Conservation (phyloP, 2,329 filamentous ascomycete genomes). For the Trichoderma guizhouense region DNA sequence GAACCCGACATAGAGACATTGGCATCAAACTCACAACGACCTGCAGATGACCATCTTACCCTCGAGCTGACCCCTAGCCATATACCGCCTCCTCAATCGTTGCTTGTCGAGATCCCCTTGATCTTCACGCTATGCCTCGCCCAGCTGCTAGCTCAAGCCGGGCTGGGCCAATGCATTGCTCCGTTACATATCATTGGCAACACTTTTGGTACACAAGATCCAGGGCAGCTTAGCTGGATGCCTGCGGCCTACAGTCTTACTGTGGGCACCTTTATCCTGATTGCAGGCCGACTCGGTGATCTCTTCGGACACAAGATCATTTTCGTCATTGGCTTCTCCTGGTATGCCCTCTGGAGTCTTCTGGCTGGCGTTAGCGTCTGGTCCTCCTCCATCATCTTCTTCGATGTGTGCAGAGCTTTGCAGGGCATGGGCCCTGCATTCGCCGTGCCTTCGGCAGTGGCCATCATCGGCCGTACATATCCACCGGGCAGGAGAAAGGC, state of each 20-base stretch:
- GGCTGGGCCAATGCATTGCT: conserved; percentile 22
- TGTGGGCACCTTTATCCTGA: conserved; percentile 51
- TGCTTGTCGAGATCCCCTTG: conserved; percentile 5
- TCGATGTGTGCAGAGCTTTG: conserved; percentile 46
- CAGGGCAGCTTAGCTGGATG: conserved; percentile 48
- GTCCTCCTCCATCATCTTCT: conserved; percentile 35
- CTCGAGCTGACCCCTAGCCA: conserved; percentile 8
- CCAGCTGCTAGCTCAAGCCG: conserved; percentile 25
- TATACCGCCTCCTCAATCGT: background rate
- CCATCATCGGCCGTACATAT: conserved; percentile 53
- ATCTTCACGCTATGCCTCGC: conserved; percentile 22
- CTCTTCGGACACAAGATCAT: conserved; percentile 50
- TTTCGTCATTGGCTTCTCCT: conserved; percentile 48
- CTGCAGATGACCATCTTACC: background rate
- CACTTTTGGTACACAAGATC: conserved; percentile 37
- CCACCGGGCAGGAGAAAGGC: conserved; percentile 34
- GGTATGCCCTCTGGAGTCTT: conserved; percentile 48
- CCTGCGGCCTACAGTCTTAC: conserved; percentile 52
- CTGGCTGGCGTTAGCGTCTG: conserved; percentile 38
- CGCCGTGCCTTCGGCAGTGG: conserved; percentile 54
- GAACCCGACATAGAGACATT: background rate
- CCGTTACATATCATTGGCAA: conserved; percentile 42
- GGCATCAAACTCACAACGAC: background rate
- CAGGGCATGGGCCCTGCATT: conserved; percentile 55
- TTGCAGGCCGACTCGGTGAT: conserved; percentile 51